Base-by-base conservation (phyloP, 2,329 filamentous ascomycete species). In the Aspergillus sojae region DNA sequence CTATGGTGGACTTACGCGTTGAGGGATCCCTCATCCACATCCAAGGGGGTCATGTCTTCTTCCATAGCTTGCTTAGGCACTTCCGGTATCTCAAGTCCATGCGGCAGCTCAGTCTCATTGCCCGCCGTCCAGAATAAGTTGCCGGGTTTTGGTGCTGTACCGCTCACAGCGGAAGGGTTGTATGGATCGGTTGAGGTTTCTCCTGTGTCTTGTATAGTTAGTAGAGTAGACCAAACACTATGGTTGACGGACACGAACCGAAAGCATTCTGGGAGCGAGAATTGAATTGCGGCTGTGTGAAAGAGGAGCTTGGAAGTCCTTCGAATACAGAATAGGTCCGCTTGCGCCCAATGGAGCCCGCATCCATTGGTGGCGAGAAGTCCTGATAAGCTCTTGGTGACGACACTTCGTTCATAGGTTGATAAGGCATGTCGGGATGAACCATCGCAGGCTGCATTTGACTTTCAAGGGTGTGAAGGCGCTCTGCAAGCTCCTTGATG, bases 401-500 rank as follows among this genome's bases (percentile, higher is more conserved):
- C 23, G 77, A 75, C 30, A 77, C 74, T 41, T 81, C 78, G 59
- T 78, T 78, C 73, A 81, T 79, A 16, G 75, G 67, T 55, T 79
- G 74, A 65, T 83, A 83, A 19, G 75, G 78, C 62, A 80, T 77
- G 32, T 81, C 79, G 30, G 76, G 67, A 48, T 78, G 75, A 10
- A 75, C 71, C 66, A 78, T 78, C 16, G 73, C 67, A 4, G 79
- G 79, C 60, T 82, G 78, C 62, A 95, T 87, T 73, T 92, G 91
- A 68, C 89, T 91, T 75, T 96, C 93, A 53, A 97, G 89, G 50
- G 87, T 89, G 71, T 94, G 89, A 63, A 97, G 88, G 30, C 93
- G 85, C 74, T 96, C 93, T 28, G 93, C 92, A 26, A 97, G 85
- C 76, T 96, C 93, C 75, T 96, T 96, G 76, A 97, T 97, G 71